Base-by-base conservation (phyloP, 441 rosid genomes). In the Populus hybrid region DNA sequence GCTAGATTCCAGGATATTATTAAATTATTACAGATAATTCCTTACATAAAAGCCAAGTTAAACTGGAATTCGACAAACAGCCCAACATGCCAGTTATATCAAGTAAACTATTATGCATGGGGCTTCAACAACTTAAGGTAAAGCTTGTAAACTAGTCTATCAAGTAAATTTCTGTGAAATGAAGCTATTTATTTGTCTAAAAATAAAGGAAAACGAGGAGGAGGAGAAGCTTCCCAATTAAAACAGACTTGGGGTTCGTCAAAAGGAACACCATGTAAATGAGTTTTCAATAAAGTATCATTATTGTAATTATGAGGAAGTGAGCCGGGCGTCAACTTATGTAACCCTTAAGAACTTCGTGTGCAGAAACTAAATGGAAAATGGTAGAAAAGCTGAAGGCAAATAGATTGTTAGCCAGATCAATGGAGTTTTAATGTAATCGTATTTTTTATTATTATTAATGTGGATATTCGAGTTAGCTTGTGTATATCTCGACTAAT, bases 401-500 rank as follows among this genome's bases (percentile, higher is more conserved):
- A 38, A 38, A 38, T 38, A 8, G 2, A 38, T 9, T 38, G 42
- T 38, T 38, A 38, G 42, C 42, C 42, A 38, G 42, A 38, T 38
- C 42, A 9, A 38, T 38, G 42, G 42, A 38, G 3, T 8, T 38
- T 38, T 38, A 10, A 32, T 32, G 35, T 32, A 5, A 2, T 26
- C 2, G 28, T 26, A 23, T 26, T 26, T 32, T 5, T 32, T 32
- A 4, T 30, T 30, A 3, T 30, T 30, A 30, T 30, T 30, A 7
- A 36, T 2, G 2, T 36, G 0, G 38, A 1, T 8, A 0, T 36
- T 2, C 10, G 3, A 1, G 40, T 36, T 1, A 36, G 1, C 2
- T 36, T 8, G 0, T 8, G 0, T 10, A 0, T 0, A 36, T 0
- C 10, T 8, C 0, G 10, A 8, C 2, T 36, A 36, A 36, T 8